Evolutionary conservation across 768 basidiomycete species (phyloP), one percentile per base, ranked within the genome.

Genomic region (Gelatoporia subvermispora): DNA sequence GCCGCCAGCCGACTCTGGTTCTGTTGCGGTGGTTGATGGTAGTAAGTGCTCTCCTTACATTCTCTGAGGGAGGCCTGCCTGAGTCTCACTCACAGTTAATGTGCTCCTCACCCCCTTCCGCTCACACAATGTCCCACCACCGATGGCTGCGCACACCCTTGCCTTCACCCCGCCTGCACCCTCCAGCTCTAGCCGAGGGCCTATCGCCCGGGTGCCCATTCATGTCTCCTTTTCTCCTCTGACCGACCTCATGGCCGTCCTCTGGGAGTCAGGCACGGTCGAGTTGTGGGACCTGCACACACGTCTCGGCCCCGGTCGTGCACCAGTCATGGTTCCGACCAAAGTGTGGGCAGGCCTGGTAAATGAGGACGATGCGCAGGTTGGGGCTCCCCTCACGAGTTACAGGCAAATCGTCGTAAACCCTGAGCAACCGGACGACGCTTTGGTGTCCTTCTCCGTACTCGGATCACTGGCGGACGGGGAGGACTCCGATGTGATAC

Each of bases 111-210:
- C 95, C 2, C 89, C 96, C 15, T 98, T 98, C 76, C 79, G 93
- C 35, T 78, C 81, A 0, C 90, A 95, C 68, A 97, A 96, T 61
- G 78, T 95, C 4, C 96, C 95, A n/a, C 96, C 96, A n/a, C 96
- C 96, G 0, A 94, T 96, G 92, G 88, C 84, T 1, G 85, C 91
- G 1, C 73, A 76, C 55, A 66, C 67, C 35, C 67, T 81, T 43
- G 40, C 67, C 62, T 17, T 66, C 45, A 41, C 61, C 11, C 36
- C 51, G 9, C 40, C 55, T 22, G 10, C 47, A 48, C 16, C 50
- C 43, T 17, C 34, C 47, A 39, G 21, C 23, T 44, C 11, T 35
- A n/a, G 7, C 39, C 35, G 43, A 65, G 57, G n/a, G 66, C 72
- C 0, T 84, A 88, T 1, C 65, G 82, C 17, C 77, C 87, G 28